phyloP scores from a whole-genome alignment of 192 early-diverging fungal genomes.

The Phlyctochytrium arcticum region DNA sequence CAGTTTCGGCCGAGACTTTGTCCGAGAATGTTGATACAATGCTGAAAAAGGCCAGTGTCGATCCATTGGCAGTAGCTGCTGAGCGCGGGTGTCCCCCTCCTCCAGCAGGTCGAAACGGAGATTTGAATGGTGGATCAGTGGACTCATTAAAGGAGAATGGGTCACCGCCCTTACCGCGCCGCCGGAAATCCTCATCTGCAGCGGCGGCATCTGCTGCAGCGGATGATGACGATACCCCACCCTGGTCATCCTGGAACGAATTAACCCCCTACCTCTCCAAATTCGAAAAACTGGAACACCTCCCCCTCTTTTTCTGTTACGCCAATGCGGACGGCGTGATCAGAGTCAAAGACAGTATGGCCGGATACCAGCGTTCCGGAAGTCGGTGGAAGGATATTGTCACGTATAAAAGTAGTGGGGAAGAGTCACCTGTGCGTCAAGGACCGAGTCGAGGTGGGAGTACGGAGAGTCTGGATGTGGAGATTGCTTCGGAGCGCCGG shows the following conservation, averaged over 20 bases:
- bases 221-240: too few species aligned
- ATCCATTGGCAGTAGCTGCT: too few species aligned
- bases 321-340: conserved; percentile 45
- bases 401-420: conserved; percentile 19
- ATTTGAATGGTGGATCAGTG: too few species aligned
- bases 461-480: not conserved
- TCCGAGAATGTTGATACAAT: too few species aligned
- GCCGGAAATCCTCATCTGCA: too few species aligned
- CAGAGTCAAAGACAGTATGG: conserved; percentile 32
- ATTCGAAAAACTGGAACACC: conserved; percentile 37
- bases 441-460: not conserved
- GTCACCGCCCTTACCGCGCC: too few species aligned
- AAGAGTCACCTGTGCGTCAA: not conserved
- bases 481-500: not conserved
- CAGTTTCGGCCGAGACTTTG: too few species aligned
- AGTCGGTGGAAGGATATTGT: conserved; percentile 43
- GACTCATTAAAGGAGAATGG: too few species aligned
- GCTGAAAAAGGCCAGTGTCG: too few species aligned
- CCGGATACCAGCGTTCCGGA: conserved; percentile 31
- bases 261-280: conserved; percentile 35
- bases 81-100: too few species aligned
- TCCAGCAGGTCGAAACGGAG: too few species aligned
- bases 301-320: conserved; percentile 47
- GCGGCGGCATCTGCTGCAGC: too few species aligned
- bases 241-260: conserved; percentile 35